A percentile compares a stretch with the other conserved stretches of the same genome.
Conservation (phyloP, 345 rosid genomes). For the Camelina sativa region DNA sequence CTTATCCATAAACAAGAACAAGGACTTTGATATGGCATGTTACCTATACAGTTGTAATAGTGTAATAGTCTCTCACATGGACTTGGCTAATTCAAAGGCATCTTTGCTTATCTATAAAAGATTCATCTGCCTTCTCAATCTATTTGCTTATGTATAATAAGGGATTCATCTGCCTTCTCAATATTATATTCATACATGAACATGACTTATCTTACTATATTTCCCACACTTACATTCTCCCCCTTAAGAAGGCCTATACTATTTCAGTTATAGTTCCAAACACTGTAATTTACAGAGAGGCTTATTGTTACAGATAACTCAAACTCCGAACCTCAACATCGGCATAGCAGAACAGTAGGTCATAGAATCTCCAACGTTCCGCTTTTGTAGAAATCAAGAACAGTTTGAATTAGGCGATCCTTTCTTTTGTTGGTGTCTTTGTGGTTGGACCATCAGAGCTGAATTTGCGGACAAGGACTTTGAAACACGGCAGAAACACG, state of each 20-base stretch:
- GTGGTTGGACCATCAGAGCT: slow-evolving; percentile 13
- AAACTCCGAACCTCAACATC: slow-evolving; percentile 5
- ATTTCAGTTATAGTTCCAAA: background rate
- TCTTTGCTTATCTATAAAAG: background rate
- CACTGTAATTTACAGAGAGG: slow-evolving; percentile 15
- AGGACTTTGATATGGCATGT: slow-evolving; percentile 10
- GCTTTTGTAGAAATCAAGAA: slow-evolving; percentile 10
- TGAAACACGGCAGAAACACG: slow-evolving; percentile 44
- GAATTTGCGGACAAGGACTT: slow-evolving; percentile 40
- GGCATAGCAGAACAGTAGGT: slow-evolving; percentile 16
- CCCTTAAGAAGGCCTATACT: background rate
- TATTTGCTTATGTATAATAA: background rate
- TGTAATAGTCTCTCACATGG: background rate
- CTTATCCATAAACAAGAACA: background rate
- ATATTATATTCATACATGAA: background rate
- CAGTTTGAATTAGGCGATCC: slow-evolving; percentile 18
- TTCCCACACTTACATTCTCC: background rate
- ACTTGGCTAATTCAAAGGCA: too few species aligned
- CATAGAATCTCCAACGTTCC: background rate
- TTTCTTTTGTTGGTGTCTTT: slow-evolving; percentile 29
- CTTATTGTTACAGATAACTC: background rate
- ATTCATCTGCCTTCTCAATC: background rate
- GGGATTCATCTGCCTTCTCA: background rate
- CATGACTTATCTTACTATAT: background rate
- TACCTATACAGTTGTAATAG: background rate